phyloP scores from a whole-genome alignment of 345 rosid species.

The Gossypium arboreum region DNA sequence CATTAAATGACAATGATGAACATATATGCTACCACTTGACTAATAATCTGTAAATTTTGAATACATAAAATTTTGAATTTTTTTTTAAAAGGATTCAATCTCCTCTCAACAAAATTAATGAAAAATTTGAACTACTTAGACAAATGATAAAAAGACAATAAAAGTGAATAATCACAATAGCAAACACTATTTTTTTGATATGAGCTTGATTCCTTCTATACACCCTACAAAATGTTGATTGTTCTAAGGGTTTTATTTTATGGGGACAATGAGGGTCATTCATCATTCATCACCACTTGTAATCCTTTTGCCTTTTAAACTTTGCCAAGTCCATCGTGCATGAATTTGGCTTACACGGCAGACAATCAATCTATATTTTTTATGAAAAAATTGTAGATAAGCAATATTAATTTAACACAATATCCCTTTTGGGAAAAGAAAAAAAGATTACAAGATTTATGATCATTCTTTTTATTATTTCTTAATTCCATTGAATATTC shows the following conservation, averaged over 20 bases:
- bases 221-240: conserved; percentile 8
- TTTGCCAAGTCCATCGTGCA: background rate
- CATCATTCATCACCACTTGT: conserved; percentile 22
- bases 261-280: conserved; percentile 7
- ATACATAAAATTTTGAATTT: too few relatives aligned
- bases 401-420: background rate
- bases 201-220: conserved; percentile 15
- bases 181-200: conserved; percentile 12
- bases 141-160: background rate
- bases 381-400: background rate
- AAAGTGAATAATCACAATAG: background rate
- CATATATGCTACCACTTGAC: background rate
- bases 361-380: background rate
- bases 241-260: background rate
- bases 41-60: fast-evolving
- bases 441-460: background rate
- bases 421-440: background rate
- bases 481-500: too few relatives aligned
- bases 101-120: too few relatives aligned
- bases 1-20: too few relatives aligned
- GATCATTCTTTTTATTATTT: too few relatives aligned
- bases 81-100: too few relatives aligned
- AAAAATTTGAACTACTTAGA: background rate
- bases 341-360: conserved; percentile 16
- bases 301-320: conserved; percentile 8